Evolutionary conservation across 169 alveolate species (phyloP).

Genomic region (Babesia gibsoni): DNA sequence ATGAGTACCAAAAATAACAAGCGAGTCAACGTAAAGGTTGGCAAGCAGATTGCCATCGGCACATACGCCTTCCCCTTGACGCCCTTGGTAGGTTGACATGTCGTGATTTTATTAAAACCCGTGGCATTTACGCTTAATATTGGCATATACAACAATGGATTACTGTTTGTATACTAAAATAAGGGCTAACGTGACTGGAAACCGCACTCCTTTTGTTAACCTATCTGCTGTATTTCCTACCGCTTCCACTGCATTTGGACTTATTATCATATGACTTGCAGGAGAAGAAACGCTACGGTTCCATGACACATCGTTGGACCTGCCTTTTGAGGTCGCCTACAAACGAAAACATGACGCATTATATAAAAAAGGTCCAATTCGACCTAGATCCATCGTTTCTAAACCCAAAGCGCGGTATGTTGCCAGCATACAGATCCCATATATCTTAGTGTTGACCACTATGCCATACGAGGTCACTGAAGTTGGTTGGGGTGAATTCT

Average conservation of each 20-base stretch:
- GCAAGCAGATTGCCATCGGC: constrained; percentile 64
- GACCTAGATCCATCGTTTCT: constrained; percentile 89
- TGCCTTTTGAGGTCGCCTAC: constrained; percentile 88
- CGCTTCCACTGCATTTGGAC: not conserved
- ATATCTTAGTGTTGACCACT: constrained; percentile 58
- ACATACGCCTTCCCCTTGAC: constrained; percentile 65
- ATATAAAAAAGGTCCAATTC: constrained; percentile 85
- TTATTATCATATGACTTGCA: constrained; percentile 24
- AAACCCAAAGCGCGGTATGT: constrained; percentile 81
- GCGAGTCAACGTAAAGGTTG: constrained; percentile 43
- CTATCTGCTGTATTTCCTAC: not conserved
- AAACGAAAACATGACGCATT: constrained; percentile 86
- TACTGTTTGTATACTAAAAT: not conserved
- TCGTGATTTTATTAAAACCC: too few relatives aligned
- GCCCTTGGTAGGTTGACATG: constrained; percentile 56
- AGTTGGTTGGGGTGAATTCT: constrained; percentile 81
- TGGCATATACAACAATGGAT: not conserved
- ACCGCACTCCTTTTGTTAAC: not conserved
- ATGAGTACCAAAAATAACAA: constrained; percentile 34
- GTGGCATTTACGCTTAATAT: not conserved
- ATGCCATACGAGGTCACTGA: constrained; percentile 79
- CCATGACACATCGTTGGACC: constrained; percentile 90
- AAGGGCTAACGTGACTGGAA: not conserved
- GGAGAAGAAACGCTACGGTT: constrained; percentile 87
- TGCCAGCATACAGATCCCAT: not conserved